These are phyloP conservation scores for Cerrena zonata DNA, from an alignment of 1,284 basidiomycete species.

Conservation along the genomic window DNA sequence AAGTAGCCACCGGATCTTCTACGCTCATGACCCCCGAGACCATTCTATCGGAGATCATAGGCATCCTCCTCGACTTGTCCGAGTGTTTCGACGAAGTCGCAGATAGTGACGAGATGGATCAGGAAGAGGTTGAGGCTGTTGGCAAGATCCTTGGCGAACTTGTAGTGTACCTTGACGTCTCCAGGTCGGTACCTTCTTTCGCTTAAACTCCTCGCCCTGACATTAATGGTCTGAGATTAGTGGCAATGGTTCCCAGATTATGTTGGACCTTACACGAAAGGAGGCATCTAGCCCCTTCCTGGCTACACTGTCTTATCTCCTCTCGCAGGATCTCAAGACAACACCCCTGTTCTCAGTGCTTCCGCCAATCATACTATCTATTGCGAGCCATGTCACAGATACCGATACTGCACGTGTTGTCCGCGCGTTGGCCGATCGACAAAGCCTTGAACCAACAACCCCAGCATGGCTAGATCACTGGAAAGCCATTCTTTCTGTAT, in stretches of 20 bases:
- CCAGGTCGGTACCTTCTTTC: conserved; percentile 39
- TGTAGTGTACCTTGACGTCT: conserved; percentile 47
- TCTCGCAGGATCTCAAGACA: conserved; percentile 51
- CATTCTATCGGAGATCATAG: conserved; percentile 62
- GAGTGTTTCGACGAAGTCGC: conserved; percentile 62
- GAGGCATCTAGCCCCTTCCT: conserved; percentile 54
- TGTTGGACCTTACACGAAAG: conserved; percentile 46
- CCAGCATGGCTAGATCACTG: conserved; percentile 66
- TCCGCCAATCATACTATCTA: conserved; percentile 54
- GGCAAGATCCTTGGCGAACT: conserved; percentile 56
- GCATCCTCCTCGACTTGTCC: conserved; percentile 62
- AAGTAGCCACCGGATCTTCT: conserved; percentile 8
- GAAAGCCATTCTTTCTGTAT: conserved; percentile 48
- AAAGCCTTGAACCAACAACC: conserved; percentile 62
- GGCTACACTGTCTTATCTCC: conserved; percentile 50
- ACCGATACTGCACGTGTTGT: conserved; percentile 56
- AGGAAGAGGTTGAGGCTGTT: conserved; percentile 59
- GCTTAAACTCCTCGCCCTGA: background rate
- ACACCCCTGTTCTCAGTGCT: conserved; percentile 54
- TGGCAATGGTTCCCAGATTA: conserved; percentile 44
- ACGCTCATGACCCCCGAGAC: conserved; percentile 40
- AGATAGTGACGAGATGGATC: conserved; percentile 50
- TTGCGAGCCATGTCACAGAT: conserved; percentile 61
- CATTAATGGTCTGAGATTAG: conserved; percentile 34
- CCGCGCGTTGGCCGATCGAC: conserved; percentile 53